These are phyloP conservation scores for Elsinoe australis DNA, from an alignment of 2,329 filamentous ascomycete genomes.

Conservation along the genomic window DNA sequence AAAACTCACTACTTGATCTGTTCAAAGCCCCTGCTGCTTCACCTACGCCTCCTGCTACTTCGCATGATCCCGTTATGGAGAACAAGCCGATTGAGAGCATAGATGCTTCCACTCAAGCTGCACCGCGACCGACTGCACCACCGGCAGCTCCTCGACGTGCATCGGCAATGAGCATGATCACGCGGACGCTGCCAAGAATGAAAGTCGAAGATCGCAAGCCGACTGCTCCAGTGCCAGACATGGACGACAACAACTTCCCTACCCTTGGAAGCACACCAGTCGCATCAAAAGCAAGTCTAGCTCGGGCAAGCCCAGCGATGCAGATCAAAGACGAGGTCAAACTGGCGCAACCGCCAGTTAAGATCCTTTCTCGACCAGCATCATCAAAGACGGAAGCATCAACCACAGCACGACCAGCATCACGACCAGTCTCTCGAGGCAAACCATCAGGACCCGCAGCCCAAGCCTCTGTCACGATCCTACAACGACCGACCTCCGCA, in stretches of 20 bases:
- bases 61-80: neutral
- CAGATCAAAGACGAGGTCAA: neutral
- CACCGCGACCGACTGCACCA: conserved; percentile 19
- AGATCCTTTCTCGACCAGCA: conserved; percentile 19
- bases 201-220: conserved; percentile 20
- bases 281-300: conserved; percentile 16
- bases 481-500: conserved; percentile 19
- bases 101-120: conserved; percentile 13
- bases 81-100: too few species aligned
- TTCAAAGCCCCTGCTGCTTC: conserved; percentile 33
- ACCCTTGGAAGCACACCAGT: conserved; percentile 18
- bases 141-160: conserved; percentile 11
- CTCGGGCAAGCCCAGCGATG: neutral
- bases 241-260: conserved; percentile 15
- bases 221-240: conserved; percentile 8
- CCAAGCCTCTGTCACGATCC: conserved; percentile 20
- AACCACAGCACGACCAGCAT: conserved; percentile 9
- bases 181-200: conserved; percentile 27
- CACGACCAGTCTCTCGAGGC: conserved; percentile 10
- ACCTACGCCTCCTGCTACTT: conserved; percentile 16
- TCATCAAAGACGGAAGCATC: conserved; percentile 6
- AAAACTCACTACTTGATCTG: conserved; percentile 40
- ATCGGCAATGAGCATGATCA: conserved; percentile 28
- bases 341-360: neutral
- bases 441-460: neutral